Conservation (phyloP, 257 asterid genomes). For the Prunella vulgaris region DNA sequence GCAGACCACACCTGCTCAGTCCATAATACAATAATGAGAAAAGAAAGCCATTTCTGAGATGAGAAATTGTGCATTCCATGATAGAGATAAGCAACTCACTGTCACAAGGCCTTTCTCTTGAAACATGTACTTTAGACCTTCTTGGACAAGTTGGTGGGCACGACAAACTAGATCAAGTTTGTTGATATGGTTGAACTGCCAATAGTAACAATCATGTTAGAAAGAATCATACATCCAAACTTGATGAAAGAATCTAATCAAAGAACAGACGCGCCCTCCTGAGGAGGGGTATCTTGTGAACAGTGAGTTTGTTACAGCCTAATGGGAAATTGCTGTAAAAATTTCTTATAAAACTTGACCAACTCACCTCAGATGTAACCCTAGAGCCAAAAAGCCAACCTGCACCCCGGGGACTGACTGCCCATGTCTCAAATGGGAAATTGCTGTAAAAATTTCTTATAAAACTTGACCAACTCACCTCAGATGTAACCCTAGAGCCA, state of each 20-base stretch:
- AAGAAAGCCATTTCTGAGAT: background rate
- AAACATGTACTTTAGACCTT: slow-evolving; percentile 96
- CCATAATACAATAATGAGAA: slow-evolving; percentile 19
- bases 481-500: slow-evolving; percentile 96
- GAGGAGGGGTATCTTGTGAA: background rate
- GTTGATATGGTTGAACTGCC: slow-evolving; percentile 96
- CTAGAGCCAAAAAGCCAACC: too few species aligned
- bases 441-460: too few species aligned
- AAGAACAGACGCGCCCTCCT: background rate
- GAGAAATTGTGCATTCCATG: background rate
- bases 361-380: too few species aligned
- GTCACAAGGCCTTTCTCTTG: slow-evolving; percentile 98
- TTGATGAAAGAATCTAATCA: background rate
- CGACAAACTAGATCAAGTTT: slow-evolving; percentile 94
- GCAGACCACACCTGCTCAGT: slow-evolving; percentile 95
- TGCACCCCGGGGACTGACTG: too few species aligned
- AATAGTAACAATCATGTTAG: slow-evolving; percentile 3
- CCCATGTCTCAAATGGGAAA: too few species aligned
- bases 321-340: background rate
- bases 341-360: background rate
- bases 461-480: slow-evolving; percentile 53
- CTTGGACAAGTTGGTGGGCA: slow-evolving; percentile 99
- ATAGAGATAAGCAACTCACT: slow-evolving; percentile 40
- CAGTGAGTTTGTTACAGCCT: background rate
- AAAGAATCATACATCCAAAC: background rate